Conservation (phyloP, 2,329 filamentous ascomycete species). For the Fusarium beomiforme region DNA sequence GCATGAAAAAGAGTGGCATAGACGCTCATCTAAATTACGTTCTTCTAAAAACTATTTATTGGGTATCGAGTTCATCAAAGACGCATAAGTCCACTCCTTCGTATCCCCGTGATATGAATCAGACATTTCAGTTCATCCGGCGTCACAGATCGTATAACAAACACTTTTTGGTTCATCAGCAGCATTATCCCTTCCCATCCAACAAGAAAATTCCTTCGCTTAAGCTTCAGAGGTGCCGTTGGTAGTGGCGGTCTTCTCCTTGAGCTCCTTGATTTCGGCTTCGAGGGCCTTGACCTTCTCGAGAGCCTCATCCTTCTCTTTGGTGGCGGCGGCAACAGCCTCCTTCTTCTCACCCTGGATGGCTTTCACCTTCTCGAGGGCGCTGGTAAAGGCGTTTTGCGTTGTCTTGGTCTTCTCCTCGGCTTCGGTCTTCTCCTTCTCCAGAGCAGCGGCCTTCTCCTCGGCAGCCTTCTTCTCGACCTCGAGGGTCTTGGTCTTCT, state of each 20-base stretch:
- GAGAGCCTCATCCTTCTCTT: slow-evolving; percentile 22
- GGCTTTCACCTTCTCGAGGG: slow-evolving; percentile 19
- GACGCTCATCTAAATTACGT: slow-evolving; percentile 36
- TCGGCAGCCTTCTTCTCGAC: slow-evolving; percentile 9
- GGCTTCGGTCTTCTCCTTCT: slow-evolving; percentile 27
- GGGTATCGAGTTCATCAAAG: slow-evolving; percentile 47
- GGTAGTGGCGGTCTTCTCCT: slow-evolving; percentile 28
- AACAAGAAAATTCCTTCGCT: neutral
- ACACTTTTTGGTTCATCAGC: slow-evolving; percentile 32
- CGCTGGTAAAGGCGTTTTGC: slow-evolving; percentile 20
- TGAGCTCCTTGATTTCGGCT: slow-evolving; percentile 32
- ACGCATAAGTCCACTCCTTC: slow-evolving; percentile 44
- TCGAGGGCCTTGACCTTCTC: slow-evolving; percentile 33
- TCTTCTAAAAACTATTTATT: slow-evolving; percentile 42
- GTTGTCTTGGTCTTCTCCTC: slow-evolving; percentile 29
- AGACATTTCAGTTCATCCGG: slow-evolving; percentile 39
- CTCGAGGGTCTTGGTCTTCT: slow-evolving; percentile 16
- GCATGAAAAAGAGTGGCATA: slow-evolving; percentile 37
- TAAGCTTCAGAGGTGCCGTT: slow-evolving; percentile 33
- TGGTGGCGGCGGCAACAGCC: slow-evolving; percentile 23
- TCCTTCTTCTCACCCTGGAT: slow-evolving; percentile 29
- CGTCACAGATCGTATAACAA: slow-evolving; percentile 38
- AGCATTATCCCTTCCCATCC: slow-evolving; percentile 20
- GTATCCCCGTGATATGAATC: slow-evolving; percentile 44
- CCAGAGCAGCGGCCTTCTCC: neutral